Evolutionary conservation across 257 asterid species (phyloP).

Genomic region (Primulina tabacum): DNA sequence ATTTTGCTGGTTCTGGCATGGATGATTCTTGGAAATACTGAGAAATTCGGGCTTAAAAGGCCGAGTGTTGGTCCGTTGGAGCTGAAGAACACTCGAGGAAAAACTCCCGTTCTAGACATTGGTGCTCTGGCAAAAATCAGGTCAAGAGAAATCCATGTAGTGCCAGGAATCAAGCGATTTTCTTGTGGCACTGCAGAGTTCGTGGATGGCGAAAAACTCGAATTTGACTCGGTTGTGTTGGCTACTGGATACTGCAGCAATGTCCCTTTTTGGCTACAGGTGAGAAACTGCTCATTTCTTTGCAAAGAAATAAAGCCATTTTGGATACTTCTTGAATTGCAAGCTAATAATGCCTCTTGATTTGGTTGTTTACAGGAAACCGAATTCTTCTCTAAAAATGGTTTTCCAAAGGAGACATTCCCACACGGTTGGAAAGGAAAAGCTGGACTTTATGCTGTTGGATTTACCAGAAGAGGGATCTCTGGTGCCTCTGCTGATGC

Average conservation of each 20-base stretch:
- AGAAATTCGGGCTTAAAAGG: slow-evolving; percentile 51
- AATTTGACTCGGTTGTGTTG: slow-evolving; percentile 47
- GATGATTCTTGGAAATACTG: slow-evolving; percentile 49
- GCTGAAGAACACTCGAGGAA: slow-evolving; percentile 58
- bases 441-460: slow-evolving; percentile 74
- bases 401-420: slow-evolving; percentile 61
- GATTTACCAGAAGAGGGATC: slow-evolving; percentile 88
- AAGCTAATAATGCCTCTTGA: background rate
- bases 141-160: slow-evolving; percentile 49
- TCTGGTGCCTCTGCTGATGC: slow-evolving; percentile 89
- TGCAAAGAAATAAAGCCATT: background rate
- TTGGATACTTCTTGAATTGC: background rate
- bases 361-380: slow-evolving; percentile 42
- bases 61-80: slow-evolving; percentile 54
- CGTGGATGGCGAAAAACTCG: slow-evolving; percentile 40
- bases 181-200: slow-evolving; percentile 38
- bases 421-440: slow-evolving; percentile 87
- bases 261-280: slow-evolving; percentile 65
- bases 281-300: slow-evolving; percentile 20
- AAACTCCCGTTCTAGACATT: slow-evolving; percentile 65
- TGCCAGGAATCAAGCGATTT: slow-evolving; percentile 51
- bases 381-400: slow-evolving; percentile 67
- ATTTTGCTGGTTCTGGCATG: slow-evolving; percentile 46
- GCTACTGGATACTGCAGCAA: slow-evolving; percentile 74
- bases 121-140: slow-evolving; percentile 60